Percentiles rank a stretch among this genome's conserved stretches.
These are phyloP conservation scores for Gossypium lobatum DNA, from an alignment of 441 rosid species.

Conservation along the genomic window DNA sequence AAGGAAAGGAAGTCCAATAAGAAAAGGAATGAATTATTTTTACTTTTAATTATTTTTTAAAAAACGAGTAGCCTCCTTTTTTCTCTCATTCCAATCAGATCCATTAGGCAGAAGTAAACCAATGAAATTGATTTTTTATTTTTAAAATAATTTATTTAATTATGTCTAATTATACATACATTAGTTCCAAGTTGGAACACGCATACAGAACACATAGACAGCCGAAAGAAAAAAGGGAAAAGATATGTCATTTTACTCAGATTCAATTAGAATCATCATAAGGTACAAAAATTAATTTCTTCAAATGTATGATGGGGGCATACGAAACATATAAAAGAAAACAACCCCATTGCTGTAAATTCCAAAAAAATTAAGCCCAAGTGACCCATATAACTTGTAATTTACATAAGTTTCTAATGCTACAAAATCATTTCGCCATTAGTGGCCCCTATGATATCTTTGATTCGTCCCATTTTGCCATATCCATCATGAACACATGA, in stretches of 20 bases:
- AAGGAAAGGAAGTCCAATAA: not conserved
- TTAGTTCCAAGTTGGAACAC: not conserved
- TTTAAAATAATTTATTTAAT: no score
- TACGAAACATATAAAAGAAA: not conserved
- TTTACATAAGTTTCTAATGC: conserved; percentile 13
- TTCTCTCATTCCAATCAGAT: not conserved
- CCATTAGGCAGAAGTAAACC: no score
- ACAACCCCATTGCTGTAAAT: not conserved
- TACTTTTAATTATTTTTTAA: no score
- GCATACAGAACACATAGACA: no score
- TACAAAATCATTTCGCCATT: conserved; percentile 12
- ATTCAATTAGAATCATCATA: not conserved
- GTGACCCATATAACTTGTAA: not conserved
- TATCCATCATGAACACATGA: not conserved
- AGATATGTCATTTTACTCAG: not conserved
- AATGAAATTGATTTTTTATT: no score
- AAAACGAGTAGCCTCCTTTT: not conserved
- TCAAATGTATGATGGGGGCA: not conserved
- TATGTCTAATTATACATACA: no score
- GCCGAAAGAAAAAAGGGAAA: not conserved
- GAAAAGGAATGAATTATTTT: not conserved
- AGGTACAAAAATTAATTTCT: not conserved
- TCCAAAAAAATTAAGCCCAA: not conserved
- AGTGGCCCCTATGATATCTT: not conserved
- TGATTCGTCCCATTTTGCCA: not conserved